Conservation (phyloP, 2,329 filamentous ascomycete genomes). For the Tolypocladium guangdongense region DNA sequence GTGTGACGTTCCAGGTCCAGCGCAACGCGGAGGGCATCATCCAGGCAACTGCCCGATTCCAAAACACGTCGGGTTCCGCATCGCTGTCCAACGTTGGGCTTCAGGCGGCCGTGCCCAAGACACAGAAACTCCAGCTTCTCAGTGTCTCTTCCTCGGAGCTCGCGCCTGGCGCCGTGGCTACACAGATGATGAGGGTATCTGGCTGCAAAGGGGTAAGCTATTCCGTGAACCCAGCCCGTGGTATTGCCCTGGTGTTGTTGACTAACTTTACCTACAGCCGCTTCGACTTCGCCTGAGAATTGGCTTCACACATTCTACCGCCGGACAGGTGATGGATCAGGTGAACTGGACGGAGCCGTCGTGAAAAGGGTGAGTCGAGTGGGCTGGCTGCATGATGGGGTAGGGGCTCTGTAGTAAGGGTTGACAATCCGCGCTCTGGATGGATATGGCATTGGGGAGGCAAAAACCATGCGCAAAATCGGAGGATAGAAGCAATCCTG, state of each 20-base stretch:
- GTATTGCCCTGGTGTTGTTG: not conserved
- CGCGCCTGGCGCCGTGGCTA: slow-evolving; percentile 67
- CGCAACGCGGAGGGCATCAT: slow-evolving; percentile 69
- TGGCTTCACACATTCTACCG: slow-evolving; percentile 61
- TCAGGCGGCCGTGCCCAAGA: slow-evolving; percentile 93
- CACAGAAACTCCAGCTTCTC: slow-evolving; percentile 85
- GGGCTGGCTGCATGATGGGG: not conserved
- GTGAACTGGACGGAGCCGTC: slow-evolving; percentile 90
- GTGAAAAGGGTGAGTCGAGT: slow-evolving; percentile 8
- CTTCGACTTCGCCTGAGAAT: slow-evolving; percentile 80
- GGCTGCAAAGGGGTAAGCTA: slow-evolving; percentile 78
- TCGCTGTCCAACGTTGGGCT: slow-evolving; percentile 66
- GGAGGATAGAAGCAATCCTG: not conserved
- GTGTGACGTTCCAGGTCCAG: slow-evolving; percentile 73
- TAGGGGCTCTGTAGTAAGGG: too few species aligned
- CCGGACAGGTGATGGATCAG: slow-evolving; percentile 70
- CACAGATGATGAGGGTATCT: slow-evolving; percentile 80
- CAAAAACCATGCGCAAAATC: not conserved
- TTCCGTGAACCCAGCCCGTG: not conserved
- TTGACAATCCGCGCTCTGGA: not conserved
- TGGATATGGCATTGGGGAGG: not conserved
- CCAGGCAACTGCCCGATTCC: slow-evolving; percentile 75
- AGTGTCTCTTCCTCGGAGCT: slow-evolving; percentile 77
- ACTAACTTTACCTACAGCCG: slow-evolving; percentile 40
- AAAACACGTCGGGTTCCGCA: slow-evolving; percentile 58